phyloP scores from a whole-genome alignment of 768 basidiomycete genomes.

The Porphyrellus cyaneotinctus region DNA sequence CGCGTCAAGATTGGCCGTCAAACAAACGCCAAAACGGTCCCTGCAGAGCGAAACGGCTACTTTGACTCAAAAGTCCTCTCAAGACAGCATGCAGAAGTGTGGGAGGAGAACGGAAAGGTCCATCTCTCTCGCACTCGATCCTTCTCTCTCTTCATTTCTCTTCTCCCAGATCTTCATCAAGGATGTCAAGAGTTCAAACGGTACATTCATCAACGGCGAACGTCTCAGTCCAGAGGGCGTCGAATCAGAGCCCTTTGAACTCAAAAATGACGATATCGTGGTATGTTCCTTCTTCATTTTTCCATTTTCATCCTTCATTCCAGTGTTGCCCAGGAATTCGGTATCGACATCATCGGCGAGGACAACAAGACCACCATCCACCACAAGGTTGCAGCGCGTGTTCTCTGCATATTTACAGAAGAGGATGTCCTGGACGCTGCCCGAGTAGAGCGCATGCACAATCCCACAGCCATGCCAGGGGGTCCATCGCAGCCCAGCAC shows the following conservation, averaged over 20 bases:
- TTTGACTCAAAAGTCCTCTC: slow-evolving; percentile 96
- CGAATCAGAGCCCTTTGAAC: slow-evolving; percentile 89
- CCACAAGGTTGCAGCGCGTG: slow-evolving; percentile 96
- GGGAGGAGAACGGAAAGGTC: slow-evolving; percentile 89
- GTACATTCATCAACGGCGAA: slow-evolving; percentile 97
- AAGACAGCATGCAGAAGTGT: slow-evolving; percentile 96
- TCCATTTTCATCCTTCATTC: slow-evolving; percentile 6
- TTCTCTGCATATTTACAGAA: slow-evolving; percentile 81
- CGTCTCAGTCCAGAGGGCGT: slow-evolving; percentile 84
- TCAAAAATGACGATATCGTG: slow-evolving; percentile 93
- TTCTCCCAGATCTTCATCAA: slow-evolving; percentile 84
- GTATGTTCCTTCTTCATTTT: slow-evolving; percentile 46
- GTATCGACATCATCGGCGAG: slow-evolving; percentile 97
- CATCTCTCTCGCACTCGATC: slow-evolving; percentile 11
- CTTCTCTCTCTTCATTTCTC: slow-evolving; percentile 9
- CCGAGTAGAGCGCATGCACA: slow-evolving; percentile 65
- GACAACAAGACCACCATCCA: slow-evolving; percentile 98
- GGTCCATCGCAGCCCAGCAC: slow-evolving; percentile 36
- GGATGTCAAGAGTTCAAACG: slow-evolving; percentile 97
- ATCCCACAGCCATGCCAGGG: slow-evolving; percentile 27
- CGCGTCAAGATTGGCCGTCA: slow-evolving; percentile 92
- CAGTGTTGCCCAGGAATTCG: slow-evolving; percentile 72
- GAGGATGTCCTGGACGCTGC: slow-evolving; percentile 78
- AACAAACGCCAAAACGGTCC: slow-evolving; percentile 93
- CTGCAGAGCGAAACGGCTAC: slow-evolving; percentile 90